Base-by-base conservation (phyloP, 257 asterid species). In the Penstemon eatonii region DNA sequence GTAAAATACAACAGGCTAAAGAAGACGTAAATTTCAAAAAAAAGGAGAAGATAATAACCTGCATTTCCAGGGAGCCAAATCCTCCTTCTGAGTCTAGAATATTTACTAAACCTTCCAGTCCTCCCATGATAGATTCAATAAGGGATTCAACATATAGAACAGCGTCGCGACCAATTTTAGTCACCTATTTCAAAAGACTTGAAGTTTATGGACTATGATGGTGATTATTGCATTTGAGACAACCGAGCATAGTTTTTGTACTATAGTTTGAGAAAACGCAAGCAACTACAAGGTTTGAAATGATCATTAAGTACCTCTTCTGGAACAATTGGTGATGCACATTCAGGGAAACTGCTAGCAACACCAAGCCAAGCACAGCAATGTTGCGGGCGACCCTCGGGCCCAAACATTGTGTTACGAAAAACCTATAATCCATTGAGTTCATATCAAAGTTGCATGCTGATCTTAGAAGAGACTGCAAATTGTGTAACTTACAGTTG, bases 321-420 rank as follows among this genome's bases (percentile, higher is more conserved):
- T 7, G 96, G 90, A 25, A 91, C 84, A 82, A 94, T 82, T 67
- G 85, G 83, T 42, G 97, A 91, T 67, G 97, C 99, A 71, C 97
- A 94, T 82, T 93, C 97, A 0, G 96, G 97, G 57, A 93, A 93
- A 81, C 97, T 93, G 82, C 97, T 85, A 52, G 99, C 99, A 69
- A 90, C 96, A 73, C 99, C 99, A 79, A 93, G 99, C 99, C 99
- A 93, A 64, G 97, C 99, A 82, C 99, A 94, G 83, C 97, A 94
- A 83, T 94, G 99, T 70, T 94, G 99, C 8, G 99, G 99, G 66
- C 99, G 95, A 41, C 99, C 99, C 84, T 94, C 99, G 8, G 97
- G 99, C 70, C 96, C 99, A 83, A 94, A 94, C 99, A 91, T 94
- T 77, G 99, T 94, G 85, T 91, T 91, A 56, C 97, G 91, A 60